Evolutionary conservation across 495 filamentous ascomycete species (phyloP).

Genomic region (Lasiosphaeria hispida): DNA sequence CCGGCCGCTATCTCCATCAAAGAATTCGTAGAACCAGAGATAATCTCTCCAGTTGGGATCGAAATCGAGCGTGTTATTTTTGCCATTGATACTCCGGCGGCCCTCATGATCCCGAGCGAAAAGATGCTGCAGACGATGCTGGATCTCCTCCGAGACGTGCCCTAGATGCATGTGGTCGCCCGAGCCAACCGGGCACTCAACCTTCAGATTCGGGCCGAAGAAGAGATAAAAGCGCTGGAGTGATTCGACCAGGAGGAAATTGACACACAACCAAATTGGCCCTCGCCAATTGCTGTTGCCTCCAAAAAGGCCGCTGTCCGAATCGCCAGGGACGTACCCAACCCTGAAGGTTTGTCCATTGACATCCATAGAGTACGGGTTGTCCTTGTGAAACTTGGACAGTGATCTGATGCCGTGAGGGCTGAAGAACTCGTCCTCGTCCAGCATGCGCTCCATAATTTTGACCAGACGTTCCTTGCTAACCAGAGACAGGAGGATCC

Average conservation of each 20-base stretch:
- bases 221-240: constrained; percentile 92
- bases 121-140: constrained; percentile 90
- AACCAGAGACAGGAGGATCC: constrained; percentile 81
- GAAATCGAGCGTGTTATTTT: constrained; percentile 80
- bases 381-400: constrained; percentile 86
- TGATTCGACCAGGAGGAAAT: constrained; percentile 91
- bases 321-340: constrained; percentile 88
- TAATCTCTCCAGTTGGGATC: constrained; percentile 91
- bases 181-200: constrained; percentile 92
- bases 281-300: constrained; percentile 97
- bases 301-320: constrained; percentile 88
- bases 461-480: constrained; percentile 82
- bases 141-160: constrained; percentile 93
- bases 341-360: constrained; percentile 89
- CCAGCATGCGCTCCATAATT: constrained; percentile 87
- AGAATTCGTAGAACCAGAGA: constrained; percentile 96
- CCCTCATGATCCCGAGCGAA: constrained; percentile 82
- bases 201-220: constrained; percentile 81
- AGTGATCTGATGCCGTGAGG: constrained; percentile 89
- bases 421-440: constrained; percentile 89
- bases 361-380: constrained; percentile 94
- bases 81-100: constrained; percentile 78
- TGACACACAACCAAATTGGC: constrained; percentile 94
- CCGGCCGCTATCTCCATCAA: constrained; percentile 86
- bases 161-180: constrained; percentile 95